phyloP scores from a whole-genome alignment of 441 rosid species.

The Erysimum pusillum region DNA sequence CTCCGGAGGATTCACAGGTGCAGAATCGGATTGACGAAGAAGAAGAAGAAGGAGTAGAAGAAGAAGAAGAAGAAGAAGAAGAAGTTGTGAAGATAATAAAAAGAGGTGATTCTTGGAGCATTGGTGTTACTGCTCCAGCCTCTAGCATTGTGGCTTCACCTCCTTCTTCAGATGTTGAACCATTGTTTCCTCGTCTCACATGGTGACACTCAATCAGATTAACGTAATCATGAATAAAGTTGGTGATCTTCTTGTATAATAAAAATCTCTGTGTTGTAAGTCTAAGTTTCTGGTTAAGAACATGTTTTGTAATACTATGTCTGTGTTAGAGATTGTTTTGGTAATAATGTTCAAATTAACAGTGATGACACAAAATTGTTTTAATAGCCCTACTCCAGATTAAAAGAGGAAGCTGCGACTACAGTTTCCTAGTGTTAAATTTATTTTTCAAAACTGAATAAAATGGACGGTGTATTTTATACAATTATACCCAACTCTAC shows the following conservation, averaged over 20 bases:
- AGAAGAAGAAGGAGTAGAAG: background rate
- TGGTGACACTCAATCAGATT: conserved; percentile 18
- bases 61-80: conserved; percentile 22
- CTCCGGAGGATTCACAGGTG: conserved; percentile 2
- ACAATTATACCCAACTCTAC: background rate
- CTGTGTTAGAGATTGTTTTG: too few relatives aligned
- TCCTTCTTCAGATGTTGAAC: conserved; percentile 17
- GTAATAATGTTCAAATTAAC: too few relatives aligned
- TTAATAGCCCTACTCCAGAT: too few relatives aligned
- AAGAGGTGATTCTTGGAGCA: conserved; percentile 2
- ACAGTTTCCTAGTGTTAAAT: background rate
- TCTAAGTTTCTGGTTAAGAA: too few relatives aligned
- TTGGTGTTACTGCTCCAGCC: background rate
- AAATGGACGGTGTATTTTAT: background rate
- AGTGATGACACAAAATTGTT: too few relatives aligned
- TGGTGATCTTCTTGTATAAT: too few relatives aligned
- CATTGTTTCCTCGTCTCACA: conserved; percentile 36
- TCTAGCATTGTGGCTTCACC: background rate
- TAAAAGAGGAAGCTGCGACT: too few relatives aligned
- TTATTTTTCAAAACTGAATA: background rate
- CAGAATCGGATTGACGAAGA: conserved; percentile 20
- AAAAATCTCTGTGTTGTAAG: too few relatives aligned
- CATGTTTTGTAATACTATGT: too few relatives aligned
- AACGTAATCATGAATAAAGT: too few relatives aligned
- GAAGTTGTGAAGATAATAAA: conserved; percentile 5